Conservation (phyloP, 176 grass and related monocot genomes). For the Aegilops umbellulata region DNA sequence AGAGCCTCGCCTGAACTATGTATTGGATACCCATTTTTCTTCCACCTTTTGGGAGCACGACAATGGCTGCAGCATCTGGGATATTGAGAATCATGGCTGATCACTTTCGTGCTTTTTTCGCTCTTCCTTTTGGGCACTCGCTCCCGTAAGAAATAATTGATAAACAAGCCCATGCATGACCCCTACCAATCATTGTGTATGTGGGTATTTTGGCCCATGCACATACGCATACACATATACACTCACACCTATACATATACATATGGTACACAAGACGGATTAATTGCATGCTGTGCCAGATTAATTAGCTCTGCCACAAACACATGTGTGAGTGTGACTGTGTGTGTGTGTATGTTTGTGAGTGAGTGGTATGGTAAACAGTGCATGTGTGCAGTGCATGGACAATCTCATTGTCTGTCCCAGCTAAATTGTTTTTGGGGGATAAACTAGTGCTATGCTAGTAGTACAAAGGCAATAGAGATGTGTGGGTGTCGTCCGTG, state of each 20-base stretch:
- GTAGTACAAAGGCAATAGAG: constrained; percentile 15
- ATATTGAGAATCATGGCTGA: constrained; percentile 27
- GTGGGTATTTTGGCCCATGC: constrained; percentile 25
- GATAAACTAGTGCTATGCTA: background rate
- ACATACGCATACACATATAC: constrained; percentile 23
- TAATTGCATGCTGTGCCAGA: background rate
- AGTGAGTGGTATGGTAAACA: background rate
- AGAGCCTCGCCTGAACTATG: constrained; percentile 13
- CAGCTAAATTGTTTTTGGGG: background rate
- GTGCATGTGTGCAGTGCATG: background rate
- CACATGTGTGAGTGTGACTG: background rate
- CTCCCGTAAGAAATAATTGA: constrained; percentile 35
- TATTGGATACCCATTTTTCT: constrained; percentile 31
- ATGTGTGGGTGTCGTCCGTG: background rate
- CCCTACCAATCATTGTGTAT: constrained; percentile 39
- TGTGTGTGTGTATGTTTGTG: background rate
- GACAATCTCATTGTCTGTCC: constrained; percentile 8
- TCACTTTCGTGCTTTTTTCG: constrained; percentile 18
- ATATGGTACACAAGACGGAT: constrained; percentile 13
- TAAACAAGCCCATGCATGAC: constrained; percentile 2
- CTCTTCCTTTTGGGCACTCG: constrained; percentile 31
- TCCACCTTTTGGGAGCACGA: constrained; percentile 33
- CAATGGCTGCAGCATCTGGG: background rate
- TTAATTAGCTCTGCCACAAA: background rate
- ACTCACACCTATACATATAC: too few species aligned